Evolutionary conservation across 2,329 filamentous ascomycete genomes (phyloP).

Genomic region (Macroventuria anomochaeta): DNA sequence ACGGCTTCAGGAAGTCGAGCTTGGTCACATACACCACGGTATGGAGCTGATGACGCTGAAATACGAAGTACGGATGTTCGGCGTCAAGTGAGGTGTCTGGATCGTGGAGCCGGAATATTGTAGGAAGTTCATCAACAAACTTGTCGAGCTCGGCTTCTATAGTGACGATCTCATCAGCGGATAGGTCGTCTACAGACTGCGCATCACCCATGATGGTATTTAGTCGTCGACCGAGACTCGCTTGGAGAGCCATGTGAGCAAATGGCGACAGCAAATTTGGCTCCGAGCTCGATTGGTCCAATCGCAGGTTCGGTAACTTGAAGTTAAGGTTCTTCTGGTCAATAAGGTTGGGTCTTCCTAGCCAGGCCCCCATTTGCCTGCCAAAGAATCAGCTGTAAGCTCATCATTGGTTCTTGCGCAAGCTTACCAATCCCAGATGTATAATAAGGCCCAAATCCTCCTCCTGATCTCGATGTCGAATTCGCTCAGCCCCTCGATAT

Average conservation of each 20-base stretch:
- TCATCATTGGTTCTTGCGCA: too few species aligned
- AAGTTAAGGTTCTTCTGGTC: constrained; percentile 51
- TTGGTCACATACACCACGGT: constrained; percentile 55
- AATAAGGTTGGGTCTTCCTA: constrained; percentile 55
- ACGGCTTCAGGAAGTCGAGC: constrained; percentile 56
- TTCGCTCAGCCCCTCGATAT: constrained; percentile 48
- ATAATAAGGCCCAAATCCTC: constrained; percentile 56
- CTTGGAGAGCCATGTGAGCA: constrained; percentile 53
- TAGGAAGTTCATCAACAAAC: constrained; percentile 55
- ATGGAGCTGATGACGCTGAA: constrained; percentile 57
- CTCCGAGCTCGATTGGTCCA: constrained; percentile 45
- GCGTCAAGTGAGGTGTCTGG: constrained; percentile 54
- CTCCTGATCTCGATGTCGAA: constrained; percentile 58
- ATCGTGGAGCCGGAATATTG: constrained; percentile 48
- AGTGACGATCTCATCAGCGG: constrained; percentile 29
- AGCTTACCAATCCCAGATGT: constrained; percentile 57
- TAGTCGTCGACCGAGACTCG: constrained; percentile 46
- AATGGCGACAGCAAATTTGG: constrained; percentile 53
- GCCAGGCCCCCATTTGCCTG: constrained; percentile 53
- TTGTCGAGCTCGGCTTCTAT: constrained; percentile 49
- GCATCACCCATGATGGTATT: constrained; percentile 31
- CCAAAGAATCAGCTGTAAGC: neutral
- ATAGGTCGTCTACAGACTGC: constrained; percentile 22
- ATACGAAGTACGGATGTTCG: constrained; percentile 52
- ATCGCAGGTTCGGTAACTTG: constrained; percentile 50